phyloP scores from a whole-genome alignment of 2,329 filamentous ascomycete genomes.

The Amauroascus niger region DNA sequence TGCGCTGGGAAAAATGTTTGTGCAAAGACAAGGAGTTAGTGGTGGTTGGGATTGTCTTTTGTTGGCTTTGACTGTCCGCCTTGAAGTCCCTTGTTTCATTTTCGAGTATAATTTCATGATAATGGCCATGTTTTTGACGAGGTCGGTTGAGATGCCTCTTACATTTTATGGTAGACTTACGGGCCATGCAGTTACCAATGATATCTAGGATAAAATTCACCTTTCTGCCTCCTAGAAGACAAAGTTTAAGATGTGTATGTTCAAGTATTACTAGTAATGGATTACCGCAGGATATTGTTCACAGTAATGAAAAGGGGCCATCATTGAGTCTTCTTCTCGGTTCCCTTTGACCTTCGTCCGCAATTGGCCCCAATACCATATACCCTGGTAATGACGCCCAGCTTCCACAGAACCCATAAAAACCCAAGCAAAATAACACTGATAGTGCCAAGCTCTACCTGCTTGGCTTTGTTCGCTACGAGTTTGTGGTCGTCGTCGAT shows the following conservation, averaged over 20 bases:
- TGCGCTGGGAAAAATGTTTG: background rate
- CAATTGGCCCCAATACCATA: background rate
- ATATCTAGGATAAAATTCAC: constrained; percentile 1
- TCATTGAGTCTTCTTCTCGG: constrained; percentile 3
- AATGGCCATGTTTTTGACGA: constrained; percentile 2
- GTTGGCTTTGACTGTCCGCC: background rate
- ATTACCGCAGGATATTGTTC: background rate
- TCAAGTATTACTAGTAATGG: no score
- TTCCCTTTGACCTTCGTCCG: background rate
- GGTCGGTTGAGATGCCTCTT: background rate
- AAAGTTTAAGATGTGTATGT: background rate
- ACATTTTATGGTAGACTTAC: constrained; percentile 1
- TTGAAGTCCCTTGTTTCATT: background rate
- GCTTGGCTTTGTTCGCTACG: constrained; percentile 27
- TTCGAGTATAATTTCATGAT: background rate
- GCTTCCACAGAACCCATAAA: constrained; percentile 57
- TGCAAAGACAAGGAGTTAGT: background rate
- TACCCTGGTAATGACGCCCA: constrained; percentile 29
- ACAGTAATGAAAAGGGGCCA: background rate
- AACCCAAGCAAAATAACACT: constrained; percentile 54
- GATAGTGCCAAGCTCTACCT: constrained; percentile 49
- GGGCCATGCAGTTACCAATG: constrained; percentile 1
- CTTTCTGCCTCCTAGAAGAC: background rate
- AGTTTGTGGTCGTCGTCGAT: constrained; percentile 39
- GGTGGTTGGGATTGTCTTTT: background rate